Conservation (phyloP, 2,329 filamentous ascomycete genomes). For the Eutypella sp. region DNA sequence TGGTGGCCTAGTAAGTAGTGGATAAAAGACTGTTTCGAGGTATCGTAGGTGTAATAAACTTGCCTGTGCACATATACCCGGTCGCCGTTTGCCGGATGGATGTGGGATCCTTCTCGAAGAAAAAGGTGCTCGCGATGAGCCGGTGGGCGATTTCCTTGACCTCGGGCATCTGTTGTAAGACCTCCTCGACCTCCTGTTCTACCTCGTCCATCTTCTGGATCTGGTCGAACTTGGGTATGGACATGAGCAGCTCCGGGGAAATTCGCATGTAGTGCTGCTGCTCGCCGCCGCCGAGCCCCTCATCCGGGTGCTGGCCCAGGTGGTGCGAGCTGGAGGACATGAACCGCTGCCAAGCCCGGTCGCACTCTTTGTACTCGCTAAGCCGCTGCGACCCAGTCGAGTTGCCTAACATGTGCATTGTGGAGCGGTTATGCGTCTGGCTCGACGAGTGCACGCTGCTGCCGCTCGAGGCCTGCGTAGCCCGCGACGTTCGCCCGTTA, state of each 20-base stretch:
- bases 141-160: constrained; percentile 25
- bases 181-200: constrained; percentile 19
- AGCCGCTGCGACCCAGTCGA: constrained; percentile 17
- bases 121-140: constrained; percentile 27
- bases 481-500: background rate
- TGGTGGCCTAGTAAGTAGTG: too few relatives aligned
- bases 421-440: constrained; percentile 23
- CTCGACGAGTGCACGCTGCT: constrained; percentile 26
- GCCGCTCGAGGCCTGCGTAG: constrained; percentile 11
- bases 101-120: constrained; percentile 26
- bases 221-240: constrained; percentile 26
- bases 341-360: constrained; percentile 21
- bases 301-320: background rate
- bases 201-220: constrained; percentile 20
- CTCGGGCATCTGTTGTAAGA: constrained; percentile 19
- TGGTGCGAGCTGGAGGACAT: constrained; percentile 7
- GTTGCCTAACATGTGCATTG: constrained; percentile 22
- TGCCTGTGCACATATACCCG: constrained; percentile 27
- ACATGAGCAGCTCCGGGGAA: constrained; percentile 22
- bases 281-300: too few relatives aligned
- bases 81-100: constrained; percentile 22
- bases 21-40: too few relatives aligned
- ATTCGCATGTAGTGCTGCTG: constrained; percentile 24
- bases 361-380: constrained; percentile 20
- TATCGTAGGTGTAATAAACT: too few relatives aligned